Conservation (phyloP, 2,329 filamentous ascomycete species). For the Lachnellula hyalina region DNA sequence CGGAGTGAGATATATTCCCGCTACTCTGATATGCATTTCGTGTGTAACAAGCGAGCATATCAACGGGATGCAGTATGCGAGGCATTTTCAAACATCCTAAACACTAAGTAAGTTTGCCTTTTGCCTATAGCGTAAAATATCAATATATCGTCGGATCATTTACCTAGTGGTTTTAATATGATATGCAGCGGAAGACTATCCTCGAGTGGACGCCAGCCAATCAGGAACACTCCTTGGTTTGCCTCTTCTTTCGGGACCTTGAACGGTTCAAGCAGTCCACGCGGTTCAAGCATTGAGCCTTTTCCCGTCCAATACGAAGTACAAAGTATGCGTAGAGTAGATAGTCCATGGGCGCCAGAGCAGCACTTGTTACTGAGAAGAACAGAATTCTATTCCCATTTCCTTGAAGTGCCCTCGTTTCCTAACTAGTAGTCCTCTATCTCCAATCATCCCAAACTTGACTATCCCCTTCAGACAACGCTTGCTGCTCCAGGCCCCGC, state of each 20-base stretch:
- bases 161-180: slow-evolving; percentile 19
- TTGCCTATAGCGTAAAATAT: neutral
- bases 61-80: slow-evolving; percentile 1
- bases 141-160: slow-evolving; percentile 13
- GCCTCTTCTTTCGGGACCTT: slow-evolving; percentile 16
- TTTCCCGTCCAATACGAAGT: no score
- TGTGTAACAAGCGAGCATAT: slow-evolving; percentile 6
- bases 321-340: neutral
- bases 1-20: slow-evolving; percentile 3
- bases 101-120: neutral
- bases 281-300: neutral
- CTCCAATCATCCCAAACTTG: slow-evolving; percentile 5
- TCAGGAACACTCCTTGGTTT: slow-evolving; percentile 16
- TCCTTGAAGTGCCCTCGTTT: neutral
- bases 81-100: slow-evolving; percentile 5
- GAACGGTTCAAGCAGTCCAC: neutral
- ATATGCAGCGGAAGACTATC: slow-evolving; percentile 24
- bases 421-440: slow-evolving; percentile 2
- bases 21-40: slow-evolving; percentile 2
- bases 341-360: neutral
- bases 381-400: neutral
- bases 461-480: slow-evolving; percentile 17
- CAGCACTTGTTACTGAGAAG: neutral
- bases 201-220: slow-evolving; percentile 12
- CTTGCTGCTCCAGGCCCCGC: slow-evolving; percentile 11